Percentiles rank a stretch among this genome's conserved stretches.
phyloP scores from a whole-genome alignment of 208 protist species.

The Naegleria lovaniensis region DNA sequence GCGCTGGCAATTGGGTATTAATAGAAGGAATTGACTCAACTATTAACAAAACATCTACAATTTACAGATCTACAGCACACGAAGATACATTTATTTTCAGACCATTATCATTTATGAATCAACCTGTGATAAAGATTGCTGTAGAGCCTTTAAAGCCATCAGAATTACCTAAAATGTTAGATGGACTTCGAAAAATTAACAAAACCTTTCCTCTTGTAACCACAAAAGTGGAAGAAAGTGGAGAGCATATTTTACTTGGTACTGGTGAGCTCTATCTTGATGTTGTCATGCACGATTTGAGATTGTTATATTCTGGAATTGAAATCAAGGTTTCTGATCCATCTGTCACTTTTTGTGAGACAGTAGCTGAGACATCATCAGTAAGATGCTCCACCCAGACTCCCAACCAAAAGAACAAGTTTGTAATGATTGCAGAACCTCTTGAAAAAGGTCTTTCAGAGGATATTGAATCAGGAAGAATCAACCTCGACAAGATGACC shows the following conservation, averaged over 20 bases:
- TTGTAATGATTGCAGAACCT: conserved; percentile 81
- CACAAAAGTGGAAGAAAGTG: conserved; percentile 90
- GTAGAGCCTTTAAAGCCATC: conserved; percentile 91
- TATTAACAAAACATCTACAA: conserved; percentile 75
- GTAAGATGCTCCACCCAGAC: conserved; percentile 76
- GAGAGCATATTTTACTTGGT: conserved; percentile 93
- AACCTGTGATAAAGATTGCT: conserved; percentile 80
- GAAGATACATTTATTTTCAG: conserved; percentile 53
- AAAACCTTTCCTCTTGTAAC: conserved; percentile 77
- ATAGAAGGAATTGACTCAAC: conserved; percentile 67
- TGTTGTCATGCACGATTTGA: conserved; percentile 91
- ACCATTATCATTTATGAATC: conserved; percentile 59
- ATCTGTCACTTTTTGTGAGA: conserved; percentile 92
- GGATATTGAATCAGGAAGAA: conserved; percentile 61
- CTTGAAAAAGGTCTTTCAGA: conserved; percentile 70
- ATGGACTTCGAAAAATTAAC: conserved; percentile 77
- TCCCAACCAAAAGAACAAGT: conserved; percentile 73
- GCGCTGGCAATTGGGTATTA: conserved; percentile 72
- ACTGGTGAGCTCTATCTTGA: conserved; percentile 99
- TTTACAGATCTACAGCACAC: conserved; percentile 34
- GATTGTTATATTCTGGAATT: conserved; percentile 67
- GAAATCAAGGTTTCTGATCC: conserved; percentile 93
- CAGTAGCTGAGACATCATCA: conserved; percentile 80
- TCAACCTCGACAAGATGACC: background rate
- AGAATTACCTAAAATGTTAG: conserved; percentile 84